phyloP scores from a whole-genome alignment of 352 stramenopile genomes.

The Globisporangium alternatum region DNA sequence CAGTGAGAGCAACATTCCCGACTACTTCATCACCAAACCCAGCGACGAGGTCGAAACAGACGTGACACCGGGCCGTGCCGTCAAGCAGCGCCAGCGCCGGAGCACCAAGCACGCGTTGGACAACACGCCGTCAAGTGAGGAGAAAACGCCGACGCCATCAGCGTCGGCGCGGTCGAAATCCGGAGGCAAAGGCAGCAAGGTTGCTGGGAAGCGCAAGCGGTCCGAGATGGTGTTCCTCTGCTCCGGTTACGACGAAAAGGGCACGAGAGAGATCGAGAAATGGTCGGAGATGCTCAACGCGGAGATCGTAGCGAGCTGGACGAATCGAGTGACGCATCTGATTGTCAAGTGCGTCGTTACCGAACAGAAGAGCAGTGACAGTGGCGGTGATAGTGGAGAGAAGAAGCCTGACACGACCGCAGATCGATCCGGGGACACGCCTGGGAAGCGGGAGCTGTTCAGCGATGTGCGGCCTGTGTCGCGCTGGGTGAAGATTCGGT shows the following conservation, averaged over 20 bases:
- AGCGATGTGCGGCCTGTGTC: constrained; percentile 22
- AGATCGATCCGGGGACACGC: neutral
- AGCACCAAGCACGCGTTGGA: constrained; percentile 4
- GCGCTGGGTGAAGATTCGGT: constrained; percentile 82
- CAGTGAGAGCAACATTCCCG: constrained; percentile 30
- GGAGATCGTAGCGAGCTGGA: constrained; percentile 49
- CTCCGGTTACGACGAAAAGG: constrained; percentile 48
- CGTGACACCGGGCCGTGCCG: constrained; percentile 34
- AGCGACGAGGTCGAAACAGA: constrained; percentile 38
- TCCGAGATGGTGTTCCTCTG: constrained; percentile 53
- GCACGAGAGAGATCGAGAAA: constrained; percentile 41
- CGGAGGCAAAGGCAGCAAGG: neutral
- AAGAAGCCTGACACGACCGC: neutral
- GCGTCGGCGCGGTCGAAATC: neutral
- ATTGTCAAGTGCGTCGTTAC: constrained; percentile 75
- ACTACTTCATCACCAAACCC: constrained; percentile 37
- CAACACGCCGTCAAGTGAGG: constrained; percentile 10
- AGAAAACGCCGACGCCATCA: neutral
- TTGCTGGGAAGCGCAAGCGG: constrained; percentile 21
- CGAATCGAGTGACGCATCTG: constrained; percentile 70
- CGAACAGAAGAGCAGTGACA: constrained; percentile 20
- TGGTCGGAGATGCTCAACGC: constrained; percentile 41
- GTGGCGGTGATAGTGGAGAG: constrained; percentile 6
- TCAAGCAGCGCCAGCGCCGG: constrained; percentile 25
- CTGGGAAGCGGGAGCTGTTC: constrained; percentile 53